Conservation (phyloP, 2,329 filamentous ascomycete species). For the Endothia cerciana region DNA sequence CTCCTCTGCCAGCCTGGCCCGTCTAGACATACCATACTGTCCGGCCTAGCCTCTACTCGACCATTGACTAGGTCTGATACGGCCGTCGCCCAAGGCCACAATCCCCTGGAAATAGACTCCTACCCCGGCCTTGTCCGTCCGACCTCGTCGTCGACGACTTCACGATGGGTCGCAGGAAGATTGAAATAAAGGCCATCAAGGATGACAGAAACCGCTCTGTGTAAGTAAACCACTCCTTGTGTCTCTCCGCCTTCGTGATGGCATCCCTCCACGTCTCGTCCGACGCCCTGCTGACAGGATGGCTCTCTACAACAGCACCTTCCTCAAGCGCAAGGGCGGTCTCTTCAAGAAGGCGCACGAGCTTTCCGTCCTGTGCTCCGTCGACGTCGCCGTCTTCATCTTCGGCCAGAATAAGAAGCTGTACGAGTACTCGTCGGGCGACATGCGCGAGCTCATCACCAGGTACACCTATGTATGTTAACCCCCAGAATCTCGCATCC, state of each 20-base stretch:
- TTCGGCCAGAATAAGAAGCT: constrained; percentile 99
- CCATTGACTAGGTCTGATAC: constrained; percentile 24
- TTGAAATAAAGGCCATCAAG: constrained; percentile 99
- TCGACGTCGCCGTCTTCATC: constrained; percentile 98
- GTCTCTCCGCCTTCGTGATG: background rate
- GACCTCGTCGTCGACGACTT: constrained; percentile 25
- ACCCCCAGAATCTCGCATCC: background rate
- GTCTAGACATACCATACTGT: constrained; percentile 7
- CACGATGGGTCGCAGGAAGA: constrained; percentile 96
- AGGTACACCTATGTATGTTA: constrained; percentile 86
- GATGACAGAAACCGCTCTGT: constrained; percentile 97
- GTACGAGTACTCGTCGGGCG: constrained; percentile 93
- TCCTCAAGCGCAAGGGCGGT: constrained; percentile 97
- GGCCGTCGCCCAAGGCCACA: constrained; percentile 27
- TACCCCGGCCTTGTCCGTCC: constrained; percentile 5
- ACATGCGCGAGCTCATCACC: constrained; percentile 88
- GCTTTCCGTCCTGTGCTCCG: constrained; percentile 94
- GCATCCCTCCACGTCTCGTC: constrained; percentile 1
- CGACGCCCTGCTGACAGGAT: constrained; percentile 22
- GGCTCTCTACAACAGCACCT: constrained; percentile 66
- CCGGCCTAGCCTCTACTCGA: constrained; percentile 26
- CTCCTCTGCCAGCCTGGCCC: constrained; percentile 1
- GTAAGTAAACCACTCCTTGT: constrained; percentile 61
- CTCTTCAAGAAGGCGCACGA: constrained; percentile 99
- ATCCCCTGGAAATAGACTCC: constrained; percentile 24